Base-by-base conservation (phyloP, 2,329 filamentous ascomycete species). In the Metarhizium rileyi region DNA sequence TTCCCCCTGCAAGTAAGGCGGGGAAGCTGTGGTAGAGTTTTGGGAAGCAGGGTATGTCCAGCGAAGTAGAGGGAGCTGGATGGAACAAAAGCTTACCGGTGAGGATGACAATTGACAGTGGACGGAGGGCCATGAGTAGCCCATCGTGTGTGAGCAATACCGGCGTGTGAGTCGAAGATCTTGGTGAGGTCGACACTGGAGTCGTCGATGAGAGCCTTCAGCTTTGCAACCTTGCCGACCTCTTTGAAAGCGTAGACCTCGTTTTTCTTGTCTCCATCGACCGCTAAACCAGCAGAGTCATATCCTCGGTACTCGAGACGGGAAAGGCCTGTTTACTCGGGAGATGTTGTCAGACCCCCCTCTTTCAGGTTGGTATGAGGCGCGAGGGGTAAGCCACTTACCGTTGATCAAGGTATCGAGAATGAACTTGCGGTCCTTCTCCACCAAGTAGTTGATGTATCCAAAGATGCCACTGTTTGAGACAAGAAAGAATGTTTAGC, bases 101-200 rank as follows among this genome's bases (percentile, higher is more conserved):
- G 91, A 63, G 93, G 93, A 72, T 98, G 93, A 84, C 93, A 98
- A 81, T 98, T 98, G 68, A 86, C 65, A 63, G 90, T 87, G 58
- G 90, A 96, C 49, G 93, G 93, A 54, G 88, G 84, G 50, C 93
- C 93, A 77, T 98, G 93, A 61, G 93, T 98, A 61, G 93, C 93
- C 93, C 93, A 98, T 70, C 93, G 84, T 57, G 93, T 98, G 84
- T 98, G 93, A 69, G 93, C 88, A 76, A 98, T 97, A 68, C 91
- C 93, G 66, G 89, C 90, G 75, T 98, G 93, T 65, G 90, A 96
- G 72, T 97, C 93, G 69, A 96, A 97, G 66, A 90, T 80, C 79
- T 95, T 95, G 70, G 81, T 86, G 61, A 90, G 76, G 72, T 98
- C 87, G 71, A 90, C 79, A 64, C 89, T 80, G 66, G 82, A 77